Base-by-base conservation (phyloP, 2,329 filamentous ascomycete genomes). In the Ascochyta fabae region DNA sequence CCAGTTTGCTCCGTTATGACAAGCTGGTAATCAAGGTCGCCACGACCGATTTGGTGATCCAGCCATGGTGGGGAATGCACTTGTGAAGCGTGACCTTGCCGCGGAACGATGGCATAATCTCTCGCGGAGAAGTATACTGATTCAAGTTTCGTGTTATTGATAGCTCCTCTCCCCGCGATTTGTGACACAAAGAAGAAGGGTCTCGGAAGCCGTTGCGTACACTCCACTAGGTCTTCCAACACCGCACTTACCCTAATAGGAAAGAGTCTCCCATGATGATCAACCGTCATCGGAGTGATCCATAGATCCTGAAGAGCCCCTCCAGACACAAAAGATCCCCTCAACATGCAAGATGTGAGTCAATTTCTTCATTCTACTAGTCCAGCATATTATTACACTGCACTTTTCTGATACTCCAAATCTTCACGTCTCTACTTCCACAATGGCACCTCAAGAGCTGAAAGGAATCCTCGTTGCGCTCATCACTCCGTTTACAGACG, bases 401-500 rank as follows among this genome's bases (percentile, higher is more conserved):
- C 16, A 7, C 12, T 12, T 35, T 35, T 24, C 16, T 31, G 8
- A 45, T 42, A 39, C 24, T 36, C 13, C 15, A 19, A 10, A 22
- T 23, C n/a, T 50, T 24, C 5, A 22, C 26, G 9, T 13, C 9
- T 46, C 6, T 24, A 26, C n/a, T 19, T n/a, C 23, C 19, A 42
- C 8, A 35, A 61, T 61, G 59, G 59, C 53, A 27, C 49, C 53
- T 44, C 58, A 59, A 58, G 63, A 67, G 16, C 61, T 71, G 13
- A 57, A 55, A 50, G 80, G 80, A 58, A 80, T 83, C 54, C 72
- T 81, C 59, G 80, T 82, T 35, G 80, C 81, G 48, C 70, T 83
- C 10, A 76, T 79, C 64, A 83, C 80, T 16, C 80, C 80, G 2
- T 82, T 78, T 67, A 79, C 74, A 1, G 72, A 75, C 6, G 78